These are phyloP conservation scores for Mortierella sp. DNA, from an alignment of 371 early-diverging fungal genomes.

Conservation along the genomic window DNA sequence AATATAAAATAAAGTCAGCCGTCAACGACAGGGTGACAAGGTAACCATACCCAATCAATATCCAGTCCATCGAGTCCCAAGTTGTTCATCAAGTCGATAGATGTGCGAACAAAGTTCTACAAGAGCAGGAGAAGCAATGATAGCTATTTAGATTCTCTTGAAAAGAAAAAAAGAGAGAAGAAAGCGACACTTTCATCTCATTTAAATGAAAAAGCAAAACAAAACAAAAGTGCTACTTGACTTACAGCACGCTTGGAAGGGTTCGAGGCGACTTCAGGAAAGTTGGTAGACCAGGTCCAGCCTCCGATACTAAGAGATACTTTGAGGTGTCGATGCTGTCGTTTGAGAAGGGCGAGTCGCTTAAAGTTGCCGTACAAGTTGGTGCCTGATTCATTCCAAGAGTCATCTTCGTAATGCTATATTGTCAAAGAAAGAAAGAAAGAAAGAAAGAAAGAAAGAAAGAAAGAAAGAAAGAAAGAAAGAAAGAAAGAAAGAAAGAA, in stretches of 20 bases:
- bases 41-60: conserved; percentile 51
- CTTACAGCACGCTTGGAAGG: conserved; percentile 59
- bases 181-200: not conserved
- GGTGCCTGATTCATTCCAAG: conserved; percentile 71
- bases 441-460: not conserved
- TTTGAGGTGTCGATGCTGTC: conserved; percentile 71
- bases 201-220: not conserved
- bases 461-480: not conserved
- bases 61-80: conserved; percentile 69
- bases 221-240: not conserved
- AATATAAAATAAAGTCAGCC: not conserved
- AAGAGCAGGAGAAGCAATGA: not conserved
- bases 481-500: not conserved
- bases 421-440: not conserved
- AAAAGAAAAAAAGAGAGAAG: not conserved
- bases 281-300: conserved; percentile 88
- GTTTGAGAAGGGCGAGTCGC: conserved; percentile 81
- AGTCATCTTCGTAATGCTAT: conserved; percentile 62
- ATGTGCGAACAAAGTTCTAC: conserved; percentile 67
- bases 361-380: conserved; percentile 84
- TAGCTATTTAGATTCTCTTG: too few species aligned
- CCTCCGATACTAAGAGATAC: conserved; percentile 87
- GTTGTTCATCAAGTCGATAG: conserved; percentile 68
- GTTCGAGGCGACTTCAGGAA: conserved; percentile 76
- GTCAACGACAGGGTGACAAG: not conserved